Base-by-base conservation (phyloP, 2,329 filamentous ascomycete species). In the Alternaria sp. region DNA sequence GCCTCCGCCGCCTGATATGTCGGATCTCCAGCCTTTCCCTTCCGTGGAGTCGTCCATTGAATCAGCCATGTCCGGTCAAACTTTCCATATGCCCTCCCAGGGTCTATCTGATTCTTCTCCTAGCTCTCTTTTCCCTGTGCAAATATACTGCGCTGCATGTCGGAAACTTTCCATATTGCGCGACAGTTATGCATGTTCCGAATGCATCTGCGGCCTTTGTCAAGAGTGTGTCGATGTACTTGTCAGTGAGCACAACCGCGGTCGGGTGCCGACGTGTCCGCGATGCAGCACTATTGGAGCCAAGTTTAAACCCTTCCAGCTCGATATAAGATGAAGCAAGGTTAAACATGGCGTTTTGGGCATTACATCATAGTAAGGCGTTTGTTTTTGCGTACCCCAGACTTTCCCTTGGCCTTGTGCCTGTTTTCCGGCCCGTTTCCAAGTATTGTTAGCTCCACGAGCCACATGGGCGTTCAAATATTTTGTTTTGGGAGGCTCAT, bases 201-300 rank as follows among this genome's bases (percentile, higher is more conserved):
- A 97, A 79, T 98, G 95, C 78, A 97, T 98, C 65, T 97, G 93
- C 76, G 94, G 94, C 16, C 86, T 98, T 51, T 98, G 95, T 79
- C 88, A 90, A 65, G 89, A 93, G 60, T 98, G 94, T 73, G 93
- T 97, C 59, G 90, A 93, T 72, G 88, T 92, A 34, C 83, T 94
- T 57, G 89, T 92, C 80, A 87, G 86, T 69, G 91, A 93, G 76
- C 90, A 93, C 76, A 89, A 74, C 32, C 74, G 90, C 52, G 90
- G 91, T 12, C 82, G 90, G 63, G 87, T 90, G 72, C 92, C 80
- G 44, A 78, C 91, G 76, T 95, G 92, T 81, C 92, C 92, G 59
- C 86, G 89, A 66, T 95, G 92, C 76, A 90, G 89, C 57, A 92
- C 90, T 40, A 90, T 94, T 64, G 92, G 92, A 56, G 90, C 90